These are phyloP conservation scores for Tylopilus plumbeoviolaceoides DNA, from an alignment of 768 basidiomycete genomes.

Conservation along the genomic window DNA sequence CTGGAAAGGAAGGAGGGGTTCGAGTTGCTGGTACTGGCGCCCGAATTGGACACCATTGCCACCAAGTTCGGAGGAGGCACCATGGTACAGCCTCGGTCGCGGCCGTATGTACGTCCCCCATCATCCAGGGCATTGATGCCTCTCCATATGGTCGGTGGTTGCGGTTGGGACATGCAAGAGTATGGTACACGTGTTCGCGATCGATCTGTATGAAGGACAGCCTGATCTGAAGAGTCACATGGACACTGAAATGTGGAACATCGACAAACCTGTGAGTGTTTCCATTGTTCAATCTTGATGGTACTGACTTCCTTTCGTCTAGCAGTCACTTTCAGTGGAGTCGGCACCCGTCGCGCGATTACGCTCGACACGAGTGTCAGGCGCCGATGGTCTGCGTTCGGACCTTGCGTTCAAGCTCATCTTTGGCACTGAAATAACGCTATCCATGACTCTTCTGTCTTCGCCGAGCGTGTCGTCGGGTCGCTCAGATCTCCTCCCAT, in stretches of 20 bases:
- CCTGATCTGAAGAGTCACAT: constrained; percentile 61
- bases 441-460: constrained; percentile 40
- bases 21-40: too few relatives aligned
- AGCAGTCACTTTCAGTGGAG: constrained; percentile 53
- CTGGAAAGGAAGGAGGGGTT: too few relatives aligned
- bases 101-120: too few relatives aligned
- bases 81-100: constrained; percentile 62
- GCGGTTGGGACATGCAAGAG: too few relatives aligned
- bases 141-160: too few relatives aligned
- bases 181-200: too few relatives aligned
- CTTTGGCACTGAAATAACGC: constrained; percentile 22
- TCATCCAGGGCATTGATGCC: too few relatives aligned
- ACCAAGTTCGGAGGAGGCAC: constrained; percentile 15
- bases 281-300: neutral
- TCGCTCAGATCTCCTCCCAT: constrained; percentile 26
- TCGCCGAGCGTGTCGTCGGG: constrained; percentile 26
- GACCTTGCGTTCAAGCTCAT: constrained; percentile 60
- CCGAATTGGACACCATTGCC: too few relatives aligned
- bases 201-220: constrained; percentile 44
- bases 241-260: constrained; percentile 54
- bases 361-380: constrained; percentile 31
- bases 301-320: neutral
- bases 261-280: constrained; percentile 40
- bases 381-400: constrained; percentile 27
- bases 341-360: constrained; percentile 57